Conservation (phyloP, 1,284 basidiomycete species). For the Trametes sp. region DNA sequence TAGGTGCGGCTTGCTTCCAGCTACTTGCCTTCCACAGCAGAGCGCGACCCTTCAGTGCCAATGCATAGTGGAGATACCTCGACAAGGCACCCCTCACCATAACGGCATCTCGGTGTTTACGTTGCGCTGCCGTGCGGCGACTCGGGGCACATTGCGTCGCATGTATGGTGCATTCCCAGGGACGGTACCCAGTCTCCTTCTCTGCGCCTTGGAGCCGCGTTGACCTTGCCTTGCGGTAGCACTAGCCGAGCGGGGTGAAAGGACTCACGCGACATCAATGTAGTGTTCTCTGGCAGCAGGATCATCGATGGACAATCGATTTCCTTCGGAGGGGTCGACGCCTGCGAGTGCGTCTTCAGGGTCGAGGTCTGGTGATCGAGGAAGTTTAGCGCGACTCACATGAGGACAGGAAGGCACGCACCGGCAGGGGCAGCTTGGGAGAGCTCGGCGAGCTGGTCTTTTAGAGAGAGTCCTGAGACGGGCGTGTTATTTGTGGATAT, state of each 20-base stretch:
- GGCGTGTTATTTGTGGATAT: conserved; percentile 25
- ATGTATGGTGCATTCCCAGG: no score
- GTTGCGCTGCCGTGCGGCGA: no score
- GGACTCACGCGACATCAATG: conserved; percentile 78
- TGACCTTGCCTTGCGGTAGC: no score
- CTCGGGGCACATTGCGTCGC: no score
- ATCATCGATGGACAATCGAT: conserved; percentile 35
- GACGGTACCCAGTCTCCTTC: no score
- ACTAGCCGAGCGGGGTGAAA: not conserved
- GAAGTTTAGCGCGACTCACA: conserved; percentile 25
- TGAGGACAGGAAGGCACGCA: conserved; percentile 42
- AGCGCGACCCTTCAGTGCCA: no score
- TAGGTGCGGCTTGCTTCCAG: no score
- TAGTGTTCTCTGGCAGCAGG: conserved; percentile 76
- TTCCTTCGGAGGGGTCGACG: conserved; percentile 28
- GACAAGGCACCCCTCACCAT: no score
- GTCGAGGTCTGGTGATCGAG: conserved; percentile 68
- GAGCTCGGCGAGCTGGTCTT: conserved; percentile 84
- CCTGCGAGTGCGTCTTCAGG: conserved; percentile 65
- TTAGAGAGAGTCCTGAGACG: conserved; percentile 67
- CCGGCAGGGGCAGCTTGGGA: conserved; percentile 75
- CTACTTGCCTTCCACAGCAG: no score
- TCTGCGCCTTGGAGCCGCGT: no score
- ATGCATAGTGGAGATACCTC: no score
- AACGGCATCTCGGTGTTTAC: no score